A percentile compares a stretch with the other conserved stretches of the same genome.
phyloP scores from a whole-genome alignment of 2,329 filamentous ascomycete genomes.

The Waltergamsia citrina region DNA sequence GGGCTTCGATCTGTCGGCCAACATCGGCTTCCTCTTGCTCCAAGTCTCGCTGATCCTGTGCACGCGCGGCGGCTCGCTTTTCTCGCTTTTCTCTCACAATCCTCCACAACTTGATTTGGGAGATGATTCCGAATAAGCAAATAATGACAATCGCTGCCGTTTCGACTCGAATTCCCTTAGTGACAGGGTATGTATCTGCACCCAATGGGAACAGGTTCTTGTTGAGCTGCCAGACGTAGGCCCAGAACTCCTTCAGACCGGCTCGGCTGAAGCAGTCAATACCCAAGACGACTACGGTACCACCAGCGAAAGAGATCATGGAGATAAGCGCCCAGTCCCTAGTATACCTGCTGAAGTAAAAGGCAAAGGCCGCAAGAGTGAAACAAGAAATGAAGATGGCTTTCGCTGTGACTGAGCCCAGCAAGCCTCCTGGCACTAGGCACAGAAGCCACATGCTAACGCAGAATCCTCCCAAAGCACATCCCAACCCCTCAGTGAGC shows the following conservation, averaged over 20 bases:
- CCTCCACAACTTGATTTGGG: conserved; percentile 80
- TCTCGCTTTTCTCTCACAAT: conserved; percentile 57
- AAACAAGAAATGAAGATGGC: conserved; percentile 69
- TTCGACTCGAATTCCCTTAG: conserved; percentile 78
- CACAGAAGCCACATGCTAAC: conserved; percentile 86
- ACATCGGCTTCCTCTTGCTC: conserved; percentile 60
- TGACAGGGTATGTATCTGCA: conserved; percentile 73
- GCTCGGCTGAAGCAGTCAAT: conserved; percentile 85
- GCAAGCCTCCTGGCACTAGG: conserved; percentile 65
- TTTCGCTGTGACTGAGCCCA: conserved; percentile 52
- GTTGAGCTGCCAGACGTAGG: conserved; percentile 83
- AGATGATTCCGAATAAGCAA: conserved; percentile 65
- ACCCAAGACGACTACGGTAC: conserved; percentile 69
- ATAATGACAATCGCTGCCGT: conserved; percentile 69
- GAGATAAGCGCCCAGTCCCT: conserved; percentile 69
- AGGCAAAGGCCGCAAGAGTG: conserved; percentile 55
- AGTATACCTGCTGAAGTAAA: conserved; percentile 72
- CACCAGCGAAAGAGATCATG: conserved; percentile 71
- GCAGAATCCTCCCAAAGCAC: conserved; percentile 78
- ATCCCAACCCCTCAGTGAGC: conserved; percentile 72
- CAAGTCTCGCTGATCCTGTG: conserved; percentile 41
- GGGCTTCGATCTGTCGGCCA: conserved; percentile 55
- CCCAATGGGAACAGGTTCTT: conserved; percentile 68
- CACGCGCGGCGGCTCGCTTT: conserved; percentile 38
- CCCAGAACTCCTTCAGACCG: conserved; percentile 95